phyloP scores from a whole-genome alignment of 2,329 filamentous ascomycete species.

The Alternaria alternata region DNA sequence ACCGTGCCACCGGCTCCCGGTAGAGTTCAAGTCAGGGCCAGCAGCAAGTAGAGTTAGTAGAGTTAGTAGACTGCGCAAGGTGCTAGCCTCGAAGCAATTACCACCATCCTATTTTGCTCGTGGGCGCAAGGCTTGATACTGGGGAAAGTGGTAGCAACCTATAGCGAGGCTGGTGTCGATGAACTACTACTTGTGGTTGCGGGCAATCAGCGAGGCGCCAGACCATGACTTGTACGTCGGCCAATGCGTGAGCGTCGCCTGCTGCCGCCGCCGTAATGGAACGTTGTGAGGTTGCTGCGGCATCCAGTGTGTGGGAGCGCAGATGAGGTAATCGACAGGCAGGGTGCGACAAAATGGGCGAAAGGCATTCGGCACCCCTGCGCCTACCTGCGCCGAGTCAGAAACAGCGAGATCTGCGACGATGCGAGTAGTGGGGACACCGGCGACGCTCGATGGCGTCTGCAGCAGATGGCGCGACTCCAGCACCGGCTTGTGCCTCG shows the following conservation, averaged over 20 bases:
- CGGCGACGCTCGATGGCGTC: conserved; percentile 35
- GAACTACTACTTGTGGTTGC: conserved; percentile 15
- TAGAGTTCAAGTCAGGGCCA: conserved; percentile 11
- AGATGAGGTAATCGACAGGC: conserved; percentile 34
- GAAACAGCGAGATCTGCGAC: conserved; percentile 44
- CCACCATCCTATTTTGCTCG: conserved; percentile 15
- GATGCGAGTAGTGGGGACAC: conserved; percentile 37
- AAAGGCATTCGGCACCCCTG: conserved; percentile 38
- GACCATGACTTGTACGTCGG: conserved; percentile 31
- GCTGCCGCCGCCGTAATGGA: conserved; percentile 33
- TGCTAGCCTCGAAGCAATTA: conserved; percentile 22
- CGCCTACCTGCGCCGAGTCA: conserved; percentile 43
- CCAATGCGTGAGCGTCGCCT: conserved; percentile 27
- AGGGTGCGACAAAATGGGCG: conserved; percentile 32
- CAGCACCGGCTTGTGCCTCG: conserved; percentile 48
- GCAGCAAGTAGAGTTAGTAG: background rate
- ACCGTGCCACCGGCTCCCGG: conserved; percentile 42
- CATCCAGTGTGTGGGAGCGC: conserved; percentile 33
- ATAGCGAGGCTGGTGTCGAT: conserved; percentile 24
- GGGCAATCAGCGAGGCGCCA: conserved; percentile 19
- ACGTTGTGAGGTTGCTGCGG: conserved; percentile 44
- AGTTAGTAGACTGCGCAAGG: conserved; percentile 8
- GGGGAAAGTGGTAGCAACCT: conserved; percentile 17
- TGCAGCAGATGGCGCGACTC: conserved; percentile 42
- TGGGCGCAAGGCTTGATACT: conserved; percentile 13